Percentiles rank a stretch among this genome's conserved stretches.
Evolutionary conservation across 1,284 basidiomycete genomes (phyloP).

Genomic region (Cystobasidiaceae sp.): DNA sequence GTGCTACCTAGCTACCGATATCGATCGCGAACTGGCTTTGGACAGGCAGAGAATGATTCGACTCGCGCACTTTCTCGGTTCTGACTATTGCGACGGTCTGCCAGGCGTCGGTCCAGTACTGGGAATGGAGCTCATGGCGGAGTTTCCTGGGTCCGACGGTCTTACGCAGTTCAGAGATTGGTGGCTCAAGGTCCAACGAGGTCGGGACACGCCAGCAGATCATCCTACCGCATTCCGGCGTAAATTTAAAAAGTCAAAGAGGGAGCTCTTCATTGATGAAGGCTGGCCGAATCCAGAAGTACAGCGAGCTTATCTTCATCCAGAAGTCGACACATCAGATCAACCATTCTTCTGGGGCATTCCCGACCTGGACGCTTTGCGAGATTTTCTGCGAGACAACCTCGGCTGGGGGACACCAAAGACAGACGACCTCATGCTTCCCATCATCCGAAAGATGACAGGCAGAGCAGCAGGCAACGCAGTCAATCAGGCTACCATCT

Average conservation of each 20-base stretch:
- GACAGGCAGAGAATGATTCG: constrained; percentile 80
- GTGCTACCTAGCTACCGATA: constrained; percentile 79
- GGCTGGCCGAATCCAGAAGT: constrained; percentile 90
- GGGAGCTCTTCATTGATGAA: constrained; percentile 67
- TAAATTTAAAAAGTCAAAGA: constrained; percentile 85
- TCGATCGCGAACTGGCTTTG: constrained; percentile 81
- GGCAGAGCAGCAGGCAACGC: constrained; percentile 54
- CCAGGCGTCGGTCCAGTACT: constrained; percentile 90
- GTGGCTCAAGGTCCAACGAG: constrained; percentile 93
- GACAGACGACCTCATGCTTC: constrained; percentile 84
- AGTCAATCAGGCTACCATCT: constrained; percentile 58
- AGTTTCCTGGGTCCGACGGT: constrained; percentile 80
- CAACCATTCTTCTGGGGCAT: constrained; percentile 97
- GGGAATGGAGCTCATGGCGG: constrained; percentile 87
- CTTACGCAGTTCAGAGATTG: constrained; percentile 82
- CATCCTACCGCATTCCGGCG: constrained; percentile 68
- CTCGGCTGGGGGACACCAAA: constrained; percentile 80
- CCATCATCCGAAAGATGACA: constrained; percentile 86
- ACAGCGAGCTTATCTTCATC: constrained; percentile 87
- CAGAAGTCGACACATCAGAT: constrained; percentile 80
- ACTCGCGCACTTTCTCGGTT: constrained; percentile 88
- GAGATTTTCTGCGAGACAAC: constrained; percentile 71
- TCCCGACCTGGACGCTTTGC: constrained; percentile 85
- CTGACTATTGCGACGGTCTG: constrained; percentile 97
- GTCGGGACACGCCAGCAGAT: constrained; percentile 63